Conservation (phyloP, 2,329 filamentous ascomycete species). For the Fusarium poae region DNA sequence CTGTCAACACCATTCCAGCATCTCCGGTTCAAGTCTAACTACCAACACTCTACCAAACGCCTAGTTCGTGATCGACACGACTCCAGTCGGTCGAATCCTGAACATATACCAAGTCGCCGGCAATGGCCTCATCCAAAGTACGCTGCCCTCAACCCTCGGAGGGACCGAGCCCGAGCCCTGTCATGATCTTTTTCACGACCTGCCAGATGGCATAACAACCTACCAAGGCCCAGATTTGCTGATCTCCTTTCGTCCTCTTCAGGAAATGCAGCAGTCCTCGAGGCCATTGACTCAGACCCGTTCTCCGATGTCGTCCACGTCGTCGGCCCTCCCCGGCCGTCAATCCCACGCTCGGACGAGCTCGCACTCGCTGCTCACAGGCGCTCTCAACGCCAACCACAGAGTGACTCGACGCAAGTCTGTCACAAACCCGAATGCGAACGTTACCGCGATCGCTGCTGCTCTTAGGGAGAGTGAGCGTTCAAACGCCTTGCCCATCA, state of each 20-base stretch:
- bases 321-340: conserved; percentile 70
- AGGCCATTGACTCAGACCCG: conserved; percentile 76
- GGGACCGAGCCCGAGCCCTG: conserved; percentile 42
- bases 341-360: conserved; percentile 79
- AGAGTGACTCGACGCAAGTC: conserved; percentile 95
- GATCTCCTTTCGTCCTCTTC: conserved; percentile 51
- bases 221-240: conserved; percentile 53
- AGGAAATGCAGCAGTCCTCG: conserved; percentile 75
- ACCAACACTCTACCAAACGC: conserved; percentile 41
- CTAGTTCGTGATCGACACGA: conserved; percentile 51
- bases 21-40: conserved; percentile 36
- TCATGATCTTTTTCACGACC: conserved; percentile 46
- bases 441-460: conserved; percentile 80
- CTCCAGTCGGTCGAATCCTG: conserved; percentile 52
- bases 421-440: conserved; percentile 80
- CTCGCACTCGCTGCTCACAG: conserved; percentile 83
- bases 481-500: conserved; percentile 68
- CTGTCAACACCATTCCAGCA: conserved; percentile 33
- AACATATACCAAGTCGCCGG: conserved; percentile 55
- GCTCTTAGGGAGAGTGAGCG: conserved; percentile 77
- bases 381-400: conserved; percentile 82
- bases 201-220: conserved; percentile 50
- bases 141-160: conserved; percentile 46
- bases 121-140: conserved; percentile 76
- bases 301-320: conserved; percentile 69